A percentile compares a stretch with the other conserved stretches of the same genome.
phyloP scores from a whole-genome alignment of 495 filamentous ascomycete genomes.

The Aspergillus egyptiacus region DNA sequence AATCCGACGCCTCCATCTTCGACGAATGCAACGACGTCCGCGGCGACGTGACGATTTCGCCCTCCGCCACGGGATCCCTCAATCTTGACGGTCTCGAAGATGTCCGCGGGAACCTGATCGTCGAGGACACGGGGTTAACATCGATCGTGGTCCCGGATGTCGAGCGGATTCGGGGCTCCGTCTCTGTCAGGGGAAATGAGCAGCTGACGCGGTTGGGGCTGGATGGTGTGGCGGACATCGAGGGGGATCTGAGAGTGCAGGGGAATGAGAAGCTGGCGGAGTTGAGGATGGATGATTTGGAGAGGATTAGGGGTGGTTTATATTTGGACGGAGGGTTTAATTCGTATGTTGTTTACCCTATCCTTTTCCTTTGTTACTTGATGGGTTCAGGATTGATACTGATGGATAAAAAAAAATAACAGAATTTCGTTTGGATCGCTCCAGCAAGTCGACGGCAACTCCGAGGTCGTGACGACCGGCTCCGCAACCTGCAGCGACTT shows the following conservation, averaged over 20 bases:
- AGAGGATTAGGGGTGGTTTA: conserved; percentile 24
- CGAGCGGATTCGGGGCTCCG: conserved; percentile 18
- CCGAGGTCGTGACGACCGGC: conserved; percentile 17
- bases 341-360: conserved; percentile 14
- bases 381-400: neutral
- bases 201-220: conserved; percentile 18
- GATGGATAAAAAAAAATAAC: conserved; percentile 4
- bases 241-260: conserved; percentile 18
- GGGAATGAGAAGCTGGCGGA: conserved; percentile 20
- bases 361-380: neutral
- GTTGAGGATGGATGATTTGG: conserved; percentile 20
- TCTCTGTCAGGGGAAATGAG: conserved; percentile 22
- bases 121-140: conserved; percentile 19
- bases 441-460: conserved; percentile 22
- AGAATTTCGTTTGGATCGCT: conserved; percentile 25
- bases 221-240: conserved; percentile 7
- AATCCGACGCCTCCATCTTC: conserved; percentile 25
- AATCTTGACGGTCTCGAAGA: conserved; percentile 22
- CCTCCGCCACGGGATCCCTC: conserved; percentile 22
- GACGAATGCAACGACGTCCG: conserved; percentile 22
- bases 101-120: conserved; percentile 23
- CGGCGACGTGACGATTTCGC: conserved; percentile 24
- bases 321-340: conserved; percentile 23
- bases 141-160: conserved; percentile 19
- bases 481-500: conserved; percentile 12